These are phyloP conservation scores for Fusarium clavum DNA, from an alignment of 2,329 filamentous ascomycete species.

Conservation along the genomic window DNA sequence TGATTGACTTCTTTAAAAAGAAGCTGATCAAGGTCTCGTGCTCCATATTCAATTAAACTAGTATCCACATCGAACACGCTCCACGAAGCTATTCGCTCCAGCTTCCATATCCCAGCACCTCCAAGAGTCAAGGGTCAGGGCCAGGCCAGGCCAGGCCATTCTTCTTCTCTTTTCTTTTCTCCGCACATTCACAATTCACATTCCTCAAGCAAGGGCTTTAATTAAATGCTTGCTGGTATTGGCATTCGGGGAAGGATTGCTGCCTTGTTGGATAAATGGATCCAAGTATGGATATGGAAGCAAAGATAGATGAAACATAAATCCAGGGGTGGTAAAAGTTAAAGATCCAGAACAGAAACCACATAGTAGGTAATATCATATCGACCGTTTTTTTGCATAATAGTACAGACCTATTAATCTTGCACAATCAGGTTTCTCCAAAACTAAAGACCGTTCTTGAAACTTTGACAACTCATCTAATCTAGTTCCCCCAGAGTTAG, in stretches of 20 bases:
- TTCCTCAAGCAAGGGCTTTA: constrained; percentile 12
- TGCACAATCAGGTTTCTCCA: constrained; percentile 29
- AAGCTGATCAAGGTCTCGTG: constrained; percentile 21
- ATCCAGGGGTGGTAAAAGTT: not conserved
- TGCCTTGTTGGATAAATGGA: constrained; percentile 8
- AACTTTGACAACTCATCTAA: constrained; percentile 41
- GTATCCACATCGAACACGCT: constrained; percentile 42
- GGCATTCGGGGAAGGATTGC: not conserved
- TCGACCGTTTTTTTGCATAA: constrained; percentile 25
- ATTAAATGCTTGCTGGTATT: constrained; percentile 26
- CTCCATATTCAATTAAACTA: constrained; percentile 35
- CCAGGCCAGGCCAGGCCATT: not conserved
- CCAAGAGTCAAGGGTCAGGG: not conserved
- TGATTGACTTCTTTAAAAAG: constrained; percentile 24
- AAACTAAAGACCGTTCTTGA: constrained; percentile 10
- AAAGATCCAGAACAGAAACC: not conserved
- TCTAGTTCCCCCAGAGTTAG: constrained; percentile 26
- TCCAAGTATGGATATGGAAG: not conserved
- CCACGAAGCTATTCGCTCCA: constrained; percentile 29
- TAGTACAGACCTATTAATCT: constrained; percentile 32
- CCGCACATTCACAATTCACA: constrained; percentile 13
- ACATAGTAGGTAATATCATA: constrained; percentile 3
- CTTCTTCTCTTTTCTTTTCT: not conserved
- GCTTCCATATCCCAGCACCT: constrained; percentile 9
- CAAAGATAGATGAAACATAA: not conserved